phyloP scores from a whole-genome alignment of 2,329 filamentous ascomycete species.

The Aspergillus tamarii region DNA sequence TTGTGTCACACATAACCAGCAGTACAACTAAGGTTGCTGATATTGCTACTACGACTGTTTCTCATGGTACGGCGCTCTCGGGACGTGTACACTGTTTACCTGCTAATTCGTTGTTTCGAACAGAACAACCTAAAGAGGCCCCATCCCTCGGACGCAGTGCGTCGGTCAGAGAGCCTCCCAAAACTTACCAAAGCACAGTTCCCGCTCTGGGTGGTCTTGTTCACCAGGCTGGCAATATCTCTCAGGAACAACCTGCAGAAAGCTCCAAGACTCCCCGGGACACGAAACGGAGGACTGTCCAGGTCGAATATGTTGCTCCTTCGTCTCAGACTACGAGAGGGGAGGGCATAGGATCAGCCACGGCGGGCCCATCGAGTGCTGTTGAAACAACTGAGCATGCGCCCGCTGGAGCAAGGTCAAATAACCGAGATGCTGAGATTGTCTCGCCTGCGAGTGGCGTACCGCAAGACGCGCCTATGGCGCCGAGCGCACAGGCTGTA shows the following conservation, averaged over 20 bases:
- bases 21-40: constrained; percentile 86
- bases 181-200: constrained; percentile 58
- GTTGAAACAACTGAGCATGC: constrained; percentile 23
- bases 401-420: constrained; percentile 50
- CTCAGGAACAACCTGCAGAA: constrained; percentile 64
- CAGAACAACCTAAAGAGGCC: constrained; percentile 58
- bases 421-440: constrained; percentile 16
- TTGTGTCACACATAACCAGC: constrained; percentile 96
- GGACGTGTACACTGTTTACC: not conserved
- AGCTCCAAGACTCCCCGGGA: constrained; percentile 73
- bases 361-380: constrained; percentile 22
- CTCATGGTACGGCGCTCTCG: constrained; percentile 52
- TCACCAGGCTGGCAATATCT: constrained; percentile 75
- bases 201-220: constrained; percentile 62
- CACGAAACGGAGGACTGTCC: constrained; percentile 89
- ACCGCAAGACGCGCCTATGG: constrained; percentile 12
- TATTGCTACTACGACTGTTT: constrained; percentile 77
- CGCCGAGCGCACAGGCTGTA: constrained; percentile 7
- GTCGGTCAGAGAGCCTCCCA: constrained; percentile 85
- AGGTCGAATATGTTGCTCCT: constrained; percentile 96
- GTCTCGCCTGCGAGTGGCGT: constrained; percentile 9
- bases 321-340: constrained; percentile 82
- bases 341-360: constrained; percentile 37
- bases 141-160: constrained; percentile 78
- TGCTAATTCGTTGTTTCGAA: constrained; percentile 10